Evolutionary conservation across 2,329 filamentous ascomycete genomes (phyloP).

Genomic region (Penicillium sp.): DNA sequence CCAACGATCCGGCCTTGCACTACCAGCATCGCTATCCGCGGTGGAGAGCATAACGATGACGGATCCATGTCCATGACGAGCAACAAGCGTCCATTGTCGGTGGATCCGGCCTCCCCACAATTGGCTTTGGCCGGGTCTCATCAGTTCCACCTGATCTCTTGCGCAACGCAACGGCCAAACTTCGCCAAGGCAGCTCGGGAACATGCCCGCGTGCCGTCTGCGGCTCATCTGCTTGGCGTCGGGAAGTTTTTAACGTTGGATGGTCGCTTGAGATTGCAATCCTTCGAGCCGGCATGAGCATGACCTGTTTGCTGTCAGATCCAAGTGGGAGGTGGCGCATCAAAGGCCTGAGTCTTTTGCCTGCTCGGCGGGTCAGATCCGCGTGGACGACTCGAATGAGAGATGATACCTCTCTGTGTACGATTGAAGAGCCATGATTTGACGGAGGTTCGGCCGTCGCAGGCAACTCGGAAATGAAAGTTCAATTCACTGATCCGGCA

Average conservation of each 20-base stretch:
- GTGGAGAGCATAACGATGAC: no score
- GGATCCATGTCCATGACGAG: neutral
- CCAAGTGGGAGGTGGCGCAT: no score
- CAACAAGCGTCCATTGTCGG: neutral
- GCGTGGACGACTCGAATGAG: no score
- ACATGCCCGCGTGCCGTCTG: neutral
- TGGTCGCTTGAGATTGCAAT: no score
- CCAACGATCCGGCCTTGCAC: neutral
- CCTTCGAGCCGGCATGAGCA: no score
- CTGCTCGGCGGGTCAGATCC: no score
- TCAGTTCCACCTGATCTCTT: neutral
- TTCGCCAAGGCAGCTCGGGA: neutral
- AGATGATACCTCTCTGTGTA: no score
- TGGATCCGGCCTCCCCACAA: constrained; percentile 7
- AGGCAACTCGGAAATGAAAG: neutral
- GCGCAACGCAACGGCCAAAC: neutral
- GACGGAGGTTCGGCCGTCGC: no score
- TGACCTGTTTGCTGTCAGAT: no score
- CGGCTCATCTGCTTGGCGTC: neutral
- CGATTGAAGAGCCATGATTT: no score
- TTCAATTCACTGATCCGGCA: neutral
- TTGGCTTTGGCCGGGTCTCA: constrained; percentile 1
- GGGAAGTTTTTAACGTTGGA: no score
- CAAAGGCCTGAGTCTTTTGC: no score
- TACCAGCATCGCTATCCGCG: neutral